Percentiles rank a stretch among this genome's conserved stretches.
Evolutionary conservation across 1,139 yeast genomes (phyloP).

Genomic region (Pichia sp.): DNA sequence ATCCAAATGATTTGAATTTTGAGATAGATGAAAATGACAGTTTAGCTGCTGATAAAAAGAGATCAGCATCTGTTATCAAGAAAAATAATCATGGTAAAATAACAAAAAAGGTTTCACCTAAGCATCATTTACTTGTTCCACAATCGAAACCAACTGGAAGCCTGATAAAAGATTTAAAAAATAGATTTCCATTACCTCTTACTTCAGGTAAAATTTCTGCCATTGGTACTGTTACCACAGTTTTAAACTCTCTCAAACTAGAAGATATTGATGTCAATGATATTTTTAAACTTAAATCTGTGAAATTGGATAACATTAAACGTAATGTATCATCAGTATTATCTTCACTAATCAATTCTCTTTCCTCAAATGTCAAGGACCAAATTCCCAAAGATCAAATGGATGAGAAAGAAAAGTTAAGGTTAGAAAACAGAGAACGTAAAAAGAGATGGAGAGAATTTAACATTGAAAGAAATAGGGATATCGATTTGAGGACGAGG

Average conservation of each 20-base stretch:
- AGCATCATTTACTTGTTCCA: neutral
- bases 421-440: slow-evolving; percentile 72
- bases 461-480: slow-evolving; percentile 75
- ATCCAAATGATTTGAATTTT: slow-evolving; percentile 49
- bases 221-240: slow-evolving; percentile 7
- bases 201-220: slow-evolving; percentile 4
- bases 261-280: slow-evolving; percentile 12
- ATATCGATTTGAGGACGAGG: slow-evolving; percentile 74
- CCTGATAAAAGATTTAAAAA: neutral
- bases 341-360: slow-evolving; percentile 12
- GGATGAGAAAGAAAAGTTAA: slow-evolving; percentile 45
- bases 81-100: neutral
- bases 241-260: slow-evolving; percentile 11
- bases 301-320: slow-evolving; percentile 15
- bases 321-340: slow-evolving; percentile 17
- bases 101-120: neutral
- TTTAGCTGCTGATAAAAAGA: slow-evolving; percentile 28
- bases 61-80: neutral
- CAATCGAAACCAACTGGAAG: neutral
- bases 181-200: neutral
- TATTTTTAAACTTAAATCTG: slow-evolving; percentile 14
- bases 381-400: slow-evolving; percentile 8
- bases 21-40: slow-evolving; percentile 79
- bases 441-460: slow-evolving; percentile 89
- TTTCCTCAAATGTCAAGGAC: slow-evolving; percentile 1